Evolutionary conservation across 345 rosid genomes (phyloP).

Genomic region (Erucastrum elatum): DNA sequence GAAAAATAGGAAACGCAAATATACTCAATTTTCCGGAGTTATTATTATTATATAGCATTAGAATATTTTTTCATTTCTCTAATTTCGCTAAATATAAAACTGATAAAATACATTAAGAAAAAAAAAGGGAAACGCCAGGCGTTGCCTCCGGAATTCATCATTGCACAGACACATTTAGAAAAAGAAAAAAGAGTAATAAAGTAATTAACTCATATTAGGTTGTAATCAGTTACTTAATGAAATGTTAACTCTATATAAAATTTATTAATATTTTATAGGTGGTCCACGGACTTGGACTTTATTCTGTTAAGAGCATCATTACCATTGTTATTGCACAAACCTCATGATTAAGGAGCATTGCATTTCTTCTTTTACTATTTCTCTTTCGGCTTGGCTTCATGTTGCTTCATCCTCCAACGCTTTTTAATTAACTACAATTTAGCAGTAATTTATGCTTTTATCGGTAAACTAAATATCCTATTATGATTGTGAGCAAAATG

Average conservation of each 20-base stretch:
- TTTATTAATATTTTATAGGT: background rate
- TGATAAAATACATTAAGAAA: background rate
- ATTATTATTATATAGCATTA: background rate
- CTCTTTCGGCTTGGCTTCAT: constrained; percentile 19
- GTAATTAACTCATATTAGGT: constrained; percentile 27
- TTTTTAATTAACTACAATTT: constrained; percentile 5
- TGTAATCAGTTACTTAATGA: constrained; percentile 28
- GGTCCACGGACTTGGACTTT: constrained; percentile 36
- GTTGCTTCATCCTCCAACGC: constrained; percentile 31
- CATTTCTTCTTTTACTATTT: constrained; percentile 29
- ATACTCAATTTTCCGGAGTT: background rate
- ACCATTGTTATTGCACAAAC: constrained; percentile 34
- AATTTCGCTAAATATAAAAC: background rate
- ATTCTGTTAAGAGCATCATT: constrained; percentile 29
- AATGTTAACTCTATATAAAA: constrained; percentile 15
- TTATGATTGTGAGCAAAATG: background rate
- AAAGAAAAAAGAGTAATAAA: constrained; percentile 4
- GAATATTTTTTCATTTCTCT: background rate
- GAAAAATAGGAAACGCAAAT: background rate
- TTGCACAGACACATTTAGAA: constrained; percentile 12
- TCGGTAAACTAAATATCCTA: background rate
- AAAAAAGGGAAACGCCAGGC: background rate
- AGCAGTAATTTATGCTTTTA: background rate
- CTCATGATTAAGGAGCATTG: constrained; percentile 38
- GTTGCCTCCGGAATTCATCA: constrained; percentile 14